A percentile compares a stretch with the other conserved stretches of the same genome.
phyloP scores from a whole-genome alignment of 2,329 filamentous ascomycete genomes.

The Juglanconis juglandina region DNA sequence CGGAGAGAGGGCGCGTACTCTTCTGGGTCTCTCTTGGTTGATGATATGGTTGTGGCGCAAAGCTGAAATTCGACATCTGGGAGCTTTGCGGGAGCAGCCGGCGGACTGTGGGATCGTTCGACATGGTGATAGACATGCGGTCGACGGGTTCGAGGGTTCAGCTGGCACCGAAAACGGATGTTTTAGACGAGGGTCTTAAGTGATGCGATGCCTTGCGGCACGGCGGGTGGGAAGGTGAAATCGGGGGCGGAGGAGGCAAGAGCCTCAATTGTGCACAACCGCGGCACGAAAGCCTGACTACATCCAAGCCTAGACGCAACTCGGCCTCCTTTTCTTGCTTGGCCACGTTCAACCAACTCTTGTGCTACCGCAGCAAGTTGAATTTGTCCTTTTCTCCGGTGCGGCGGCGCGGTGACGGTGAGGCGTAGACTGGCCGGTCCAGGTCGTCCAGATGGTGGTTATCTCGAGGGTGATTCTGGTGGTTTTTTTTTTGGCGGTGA shows the following conservation, averaged over 20 bases:
- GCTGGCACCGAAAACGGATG: not conserved
- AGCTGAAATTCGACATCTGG: constrained; percentile 73
- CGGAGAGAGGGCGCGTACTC: constrained; percentile 54
- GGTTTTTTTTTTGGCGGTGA: not conserved
- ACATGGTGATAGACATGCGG: constrained; percentile 44
- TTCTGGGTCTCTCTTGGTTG: constrained; percentile 74
- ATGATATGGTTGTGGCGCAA: constrained; percentile 61
- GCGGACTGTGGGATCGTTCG: constrained; percentile 59
- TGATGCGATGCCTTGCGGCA: not conserved
- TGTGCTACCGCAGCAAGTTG: not conserved
- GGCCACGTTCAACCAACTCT: not conserved
- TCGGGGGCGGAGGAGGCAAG: constrained; percentile 8
- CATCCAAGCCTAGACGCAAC: constrained; percentile 1
- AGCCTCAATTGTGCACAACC: constrained; percentile 5
- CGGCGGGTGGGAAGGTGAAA: not conserved
- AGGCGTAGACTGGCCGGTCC: not conserved
- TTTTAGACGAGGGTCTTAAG: not conserved
- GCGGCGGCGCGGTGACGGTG: no score
- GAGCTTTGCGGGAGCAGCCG: constrained; percentile 64
- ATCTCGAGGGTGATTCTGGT: not conserved
- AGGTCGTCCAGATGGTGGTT: not conserved
- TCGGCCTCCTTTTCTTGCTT: not conserved
- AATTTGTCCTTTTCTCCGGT: not conserved
- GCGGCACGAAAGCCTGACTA: not conserved
- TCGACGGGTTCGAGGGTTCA: not conserved